Percentiles rank a stretch among this genome's conserved stretches.
Evolutionary conservation across 345 rosid species (phyloP).

Genomic region (Citrus hindsii): DNA sequence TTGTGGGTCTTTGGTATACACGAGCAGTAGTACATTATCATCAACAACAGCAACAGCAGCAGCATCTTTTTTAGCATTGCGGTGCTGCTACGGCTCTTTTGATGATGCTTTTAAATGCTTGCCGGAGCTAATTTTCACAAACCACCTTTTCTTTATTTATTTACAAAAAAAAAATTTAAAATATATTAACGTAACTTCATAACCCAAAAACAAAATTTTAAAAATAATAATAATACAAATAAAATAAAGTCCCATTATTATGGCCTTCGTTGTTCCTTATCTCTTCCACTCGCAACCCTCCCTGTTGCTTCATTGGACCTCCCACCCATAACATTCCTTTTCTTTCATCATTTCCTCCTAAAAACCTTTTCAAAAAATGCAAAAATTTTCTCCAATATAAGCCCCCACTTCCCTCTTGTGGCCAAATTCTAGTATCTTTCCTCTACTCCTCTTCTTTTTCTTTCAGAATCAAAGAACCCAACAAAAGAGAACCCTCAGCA

Average conservation of each 20-base stretch:
- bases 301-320: slow-evolving; percentile 32
- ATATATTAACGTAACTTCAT: slow-evolving; percentile 2
- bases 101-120: slow-evolving; percentile 17
- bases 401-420: slow-evolving; percentile 5
- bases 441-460: not conserved
- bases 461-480: slow-evolving; percentile 1
- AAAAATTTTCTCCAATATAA: not conserved
- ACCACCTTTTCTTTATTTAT: not conserved
- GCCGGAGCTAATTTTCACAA: slow-evolving; percentile 26
- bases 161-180: not conserved
- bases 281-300: slow-evolving; percentile 28
- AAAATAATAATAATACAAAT: not conserved
- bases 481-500: not conserved
- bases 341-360: slow-evolving; percentile 5
- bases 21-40: slow-evolving; percentile 11
- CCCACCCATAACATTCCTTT: slow-evolving; percentile 10
- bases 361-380: not conserved
- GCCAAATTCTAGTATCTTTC: not conserved
- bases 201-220: not conserved
- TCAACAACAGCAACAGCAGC: not conserved
- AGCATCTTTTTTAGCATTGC: slow-evolving; percentile 38
- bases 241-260: slow-evolving; percentile 28
- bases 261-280: slow-evolving; percentile 47
- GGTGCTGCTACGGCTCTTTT: slow-evolving; percentile 60
- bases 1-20: not conserved